Evolutionary conservation across 2,329 filamentous ascomycete genomes (phyloP), one percentile per base, ranked within the genome.

Genomic region (Penicillium frequentans): DNA sequence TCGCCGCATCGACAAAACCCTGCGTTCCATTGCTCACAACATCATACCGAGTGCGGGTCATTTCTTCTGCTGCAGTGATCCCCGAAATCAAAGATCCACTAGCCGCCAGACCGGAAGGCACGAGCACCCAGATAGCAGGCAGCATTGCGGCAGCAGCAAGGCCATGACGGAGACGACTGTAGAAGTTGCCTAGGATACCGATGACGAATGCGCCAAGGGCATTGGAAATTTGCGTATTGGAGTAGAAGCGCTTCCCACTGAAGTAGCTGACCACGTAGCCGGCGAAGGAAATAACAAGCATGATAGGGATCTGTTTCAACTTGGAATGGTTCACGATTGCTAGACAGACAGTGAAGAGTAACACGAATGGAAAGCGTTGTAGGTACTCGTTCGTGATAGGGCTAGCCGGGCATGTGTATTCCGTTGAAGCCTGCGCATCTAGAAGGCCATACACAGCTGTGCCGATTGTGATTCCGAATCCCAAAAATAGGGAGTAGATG

Each of bases 131-230:
- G 61, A 96, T 96, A 5, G 89, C 92, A 0, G 92, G 92, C 10
- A 96, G 77, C 81, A 96, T 90, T 1, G 90, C 89, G 0, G 91
- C 90, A 0, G 91, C 91, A 0, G 92, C 92, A 2, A 96, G 84
- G 1, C 89, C 90, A 70, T 93, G 91, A 13, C 88, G 73, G 35
- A 81, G 66, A 2, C 90, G 84, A 14, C 88, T 88, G 76, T 95
- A 93, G 2, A 91, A 70, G 64, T 96, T 96, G 3, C 90, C 90
- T 49, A 91, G 77, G 33, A 93, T 83, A 11, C 91, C 91, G 14
- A 96, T 86, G 0, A 85, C 84, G 50, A 96, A 81, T 0, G 91
- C 90, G 31, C 90, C 90, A 2, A 95, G 81, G 43, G 90, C 90
- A 73, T 89, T 91, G 54, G 87, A 86, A 31, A 96, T 85, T 62